phyloP scores from a whole-genome alignment of 768 basidiomycete genomes.

The Aureoboletus auriporus region DNA sequence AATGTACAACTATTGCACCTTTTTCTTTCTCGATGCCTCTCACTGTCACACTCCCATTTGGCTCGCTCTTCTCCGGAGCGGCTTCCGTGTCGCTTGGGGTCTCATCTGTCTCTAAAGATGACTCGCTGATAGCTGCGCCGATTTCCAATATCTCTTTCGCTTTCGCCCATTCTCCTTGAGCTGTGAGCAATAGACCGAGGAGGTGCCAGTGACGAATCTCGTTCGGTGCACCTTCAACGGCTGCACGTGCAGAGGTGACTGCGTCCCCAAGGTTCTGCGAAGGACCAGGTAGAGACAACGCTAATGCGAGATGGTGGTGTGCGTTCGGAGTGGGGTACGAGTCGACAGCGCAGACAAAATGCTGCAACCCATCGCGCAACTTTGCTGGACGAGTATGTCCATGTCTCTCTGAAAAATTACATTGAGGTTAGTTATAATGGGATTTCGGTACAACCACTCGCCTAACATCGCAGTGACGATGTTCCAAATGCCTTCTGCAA shows the following conservation, averaged over 20 bases:
- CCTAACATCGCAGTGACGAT: slow-evolving; percentile 69
- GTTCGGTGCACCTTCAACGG: slow-evolving; percentile 65
- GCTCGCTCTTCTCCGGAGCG: slow-evolving; percentile 9
- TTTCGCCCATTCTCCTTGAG: slow-evolving; percentile 73
- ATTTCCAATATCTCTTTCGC: slow-evolving; percentile 74
- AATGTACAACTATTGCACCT: neutral
- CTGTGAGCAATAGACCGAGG: slow-evolving; percentile 76
- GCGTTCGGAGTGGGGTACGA: slow-evolving; percentile 50
- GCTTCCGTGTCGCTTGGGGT: slow-evolving; percentile 22
- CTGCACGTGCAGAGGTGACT: slow-evolving; percentile 58
- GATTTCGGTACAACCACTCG: slow-evolving; percentile 21
- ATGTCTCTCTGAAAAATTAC: slow-evolving; percentile 53
- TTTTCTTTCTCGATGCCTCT: slow-evolving; percentile 16
- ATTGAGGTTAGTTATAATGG: neutral
- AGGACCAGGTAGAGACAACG: slow-evolving; percentile 60
- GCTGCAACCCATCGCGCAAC: slow-evolving; percentile 52
- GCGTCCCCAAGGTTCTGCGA: slow-evolving; percentile 66
- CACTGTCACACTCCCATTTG: neutral
- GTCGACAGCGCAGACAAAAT: slow-evolving; percentile 47
- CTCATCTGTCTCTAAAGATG: slow-evolving; percentile 32
- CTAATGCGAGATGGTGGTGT: slow-evolving; percentile 79
- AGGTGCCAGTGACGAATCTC: slow-evolving; percentile 87
- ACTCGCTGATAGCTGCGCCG: slow-evolving; percentile 61
- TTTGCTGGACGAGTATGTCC: slow-evolving; percentile 54
- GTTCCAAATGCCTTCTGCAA: slow-evolving; percentile 74